A percentile compares a stretch with the other conserved stretches of the same genome.
Evolutionary conservation across 2,329 filamentous ascomycete species (phyloP).

Genomic region (Trichoderma simmonsii): DNA sequence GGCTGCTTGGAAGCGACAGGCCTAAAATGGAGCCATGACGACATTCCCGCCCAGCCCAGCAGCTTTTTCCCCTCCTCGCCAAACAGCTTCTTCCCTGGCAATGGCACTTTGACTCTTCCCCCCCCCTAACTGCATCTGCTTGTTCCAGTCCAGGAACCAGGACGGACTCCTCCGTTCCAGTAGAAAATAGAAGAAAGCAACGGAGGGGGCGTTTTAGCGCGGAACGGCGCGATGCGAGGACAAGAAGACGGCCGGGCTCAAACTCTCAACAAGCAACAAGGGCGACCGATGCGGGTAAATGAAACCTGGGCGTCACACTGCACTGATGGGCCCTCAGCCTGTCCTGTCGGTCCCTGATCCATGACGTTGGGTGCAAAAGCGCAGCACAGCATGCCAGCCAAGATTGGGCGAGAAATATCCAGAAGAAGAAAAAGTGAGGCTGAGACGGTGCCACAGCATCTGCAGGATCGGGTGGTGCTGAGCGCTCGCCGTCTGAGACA

Average conservation of each 20-base stretch:
- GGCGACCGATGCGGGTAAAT: neutral
- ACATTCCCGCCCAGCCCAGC: constrained; percentile 8
- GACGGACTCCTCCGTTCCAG: neutral
- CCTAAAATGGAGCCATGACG: constrained; percentile 3
- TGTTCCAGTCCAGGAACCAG: neutral
- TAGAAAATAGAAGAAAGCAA: neutral
- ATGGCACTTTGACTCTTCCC: neutral
- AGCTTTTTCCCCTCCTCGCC: neutral
- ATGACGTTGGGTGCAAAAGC: neutral
- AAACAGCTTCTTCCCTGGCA: neutral
- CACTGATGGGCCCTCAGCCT: too few species aligned
- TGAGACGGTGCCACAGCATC: constrained; percentile 9
- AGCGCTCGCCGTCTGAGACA: neutral
- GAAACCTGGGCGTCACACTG: neutral
- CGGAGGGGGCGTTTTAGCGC: neutral
- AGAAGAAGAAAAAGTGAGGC: constrained; percentile 8
- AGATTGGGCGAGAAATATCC: neutral
- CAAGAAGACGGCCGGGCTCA: neutral
- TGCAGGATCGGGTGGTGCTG: neutral
- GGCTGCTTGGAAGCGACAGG: constrained; percentile 1
- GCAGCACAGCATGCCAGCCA: neutral
- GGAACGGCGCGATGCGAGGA: constrained; percentile 16
- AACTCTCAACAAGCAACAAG: neutral
- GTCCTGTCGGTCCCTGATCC: neutral
- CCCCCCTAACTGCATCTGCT: neutral